A percentile compares a stretch with the other conserved stretches of the same genome.
These are phyloP conservation scores for Russula virescens DNA, from an alignment of 768 basidiomycete genomes.

Conservation along the genomic window DNA sequence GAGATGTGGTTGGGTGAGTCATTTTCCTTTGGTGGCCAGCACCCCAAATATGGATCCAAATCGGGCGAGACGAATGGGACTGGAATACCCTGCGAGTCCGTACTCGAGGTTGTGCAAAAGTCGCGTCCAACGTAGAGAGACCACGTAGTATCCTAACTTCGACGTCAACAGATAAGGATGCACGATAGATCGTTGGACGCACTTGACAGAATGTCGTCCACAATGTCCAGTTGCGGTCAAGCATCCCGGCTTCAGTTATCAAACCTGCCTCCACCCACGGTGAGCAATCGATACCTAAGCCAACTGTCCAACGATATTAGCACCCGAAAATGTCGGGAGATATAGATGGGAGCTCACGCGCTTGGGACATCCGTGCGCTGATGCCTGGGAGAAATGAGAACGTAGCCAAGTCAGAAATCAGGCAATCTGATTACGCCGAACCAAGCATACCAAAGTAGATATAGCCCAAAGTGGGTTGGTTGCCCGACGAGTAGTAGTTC, in stretches of 20 bases:
- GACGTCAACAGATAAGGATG: neutral
- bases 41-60: slow-evolving; percentile 46
- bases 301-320: slow-evolving; percentile 35
- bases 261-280: slow-evolving; percentile 49
- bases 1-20: slow-evolving; percentile 16
- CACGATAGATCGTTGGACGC: slow-evolving; percentile 2
- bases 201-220: slow-evolving; percentile 57
- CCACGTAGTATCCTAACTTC: slow-evolving; percentile 53
- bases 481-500: slow-evolving; percentile 35
- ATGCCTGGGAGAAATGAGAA: slow-evolving; percentile 37
- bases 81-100: slow-evolving; percentile 35
- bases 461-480: slow-evolving; percentile 41
- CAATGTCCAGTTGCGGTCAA: slow-evolving; percentile 55
- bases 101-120: slow-evolving; percentile 41
- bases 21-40: slow-evolving; percentile 36
- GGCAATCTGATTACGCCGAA: neutral
- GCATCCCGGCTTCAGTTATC: slow-evolving; percentile 47
- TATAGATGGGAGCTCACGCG: slow-evolving; percentile 38
- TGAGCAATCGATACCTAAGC: slow-evolving; percentile 51
- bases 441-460: slow-evolving; percentile 36
- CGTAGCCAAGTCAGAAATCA: neutral
- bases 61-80: slow-evolving; percentile 45
- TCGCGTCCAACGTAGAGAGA: slow-evolving; percentile 62
- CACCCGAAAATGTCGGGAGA: neutral
- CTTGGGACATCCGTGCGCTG: slow-evolving; percentile 53